These are phyloP conservation scores for Teunomyces pallodes DNA, from an alignment of 805 yeast species.

Conservation along the genomic window DNA sequence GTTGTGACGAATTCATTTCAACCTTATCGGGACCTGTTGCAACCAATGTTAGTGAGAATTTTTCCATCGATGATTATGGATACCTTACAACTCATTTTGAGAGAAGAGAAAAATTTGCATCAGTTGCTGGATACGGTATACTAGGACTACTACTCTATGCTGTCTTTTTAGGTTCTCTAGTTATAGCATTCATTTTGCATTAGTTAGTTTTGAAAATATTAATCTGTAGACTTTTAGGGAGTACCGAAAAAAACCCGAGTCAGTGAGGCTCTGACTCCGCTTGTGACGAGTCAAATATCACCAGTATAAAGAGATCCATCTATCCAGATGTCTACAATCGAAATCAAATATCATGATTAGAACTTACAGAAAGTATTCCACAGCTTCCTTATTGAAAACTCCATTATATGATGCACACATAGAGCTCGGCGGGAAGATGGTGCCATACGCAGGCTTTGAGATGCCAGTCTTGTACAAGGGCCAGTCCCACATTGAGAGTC, in stretches of 20 bases:
- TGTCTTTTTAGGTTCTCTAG: background rate
- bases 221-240: background rate
- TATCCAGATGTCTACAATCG: background rate
- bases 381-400: conserved; percentile 51
- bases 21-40: conserved; percentile 6
- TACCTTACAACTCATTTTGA: conserved; percentile 8
- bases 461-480: conserved; percentile 90
- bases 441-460: conserved; percentile 92
- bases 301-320: background rate
- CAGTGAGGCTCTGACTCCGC: conserved; percentile 3
- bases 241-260: background rate
- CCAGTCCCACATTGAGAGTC: conserved; percentile 90
- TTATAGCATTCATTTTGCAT: background rate
- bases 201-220: background rate
- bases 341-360: background rate
- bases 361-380: conserved; percentile 22
- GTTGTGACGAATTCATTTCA: conserved; percentile 10
- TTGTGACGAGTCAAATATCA: background rate
- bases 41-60: background rate
- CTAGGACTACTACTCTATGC: background rate
- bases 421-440: conserved; percentile 82
- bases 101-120: background rate
- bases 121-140: background rate
- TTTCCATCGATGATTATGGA: conserved; percentile 18
- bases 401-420: conserved; percentile 82